Percentiles rank a stretch among this genome's conserved stretches.
Evolutionary conservation across 805 yeast species (phyloP).

Genomic region (Groenewaldozyma tartarivorans): DNA sequence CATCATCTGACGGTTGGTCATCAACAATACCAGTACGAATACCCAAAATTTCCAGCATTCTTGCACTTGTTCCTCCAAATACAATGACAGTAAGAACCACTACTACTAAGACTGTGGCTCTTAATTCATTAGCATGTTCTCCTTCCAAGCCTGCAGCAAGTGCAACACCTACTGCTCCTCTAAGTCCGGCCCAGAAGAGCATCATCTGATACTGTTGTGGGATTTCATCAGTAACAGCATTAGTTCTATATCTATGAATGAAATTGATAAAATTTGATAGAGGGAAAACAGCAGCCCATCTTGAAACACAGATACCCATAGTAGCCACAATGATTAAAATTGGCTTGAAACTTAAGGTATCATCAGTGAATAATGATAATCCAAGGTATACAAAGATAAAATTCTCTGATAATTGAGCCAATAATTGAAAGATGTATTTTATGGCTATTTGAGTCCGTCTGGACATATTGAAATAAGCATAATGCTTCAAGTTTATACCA

Average conservation of each 20-base stretch:
- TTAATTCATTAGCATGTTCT: slow-evolving; percentile 73
- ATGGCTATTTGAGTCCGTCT: slow-evolving; percentile 94
- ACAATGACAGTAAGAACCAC: slow-evolving; percentile 93
- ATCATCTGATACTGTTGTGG: slow-evolving; percentile 95
- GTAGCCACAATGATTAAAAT: slow-evolving; percentile 83
- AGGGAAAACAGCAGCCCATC: slow-evolving; percentile 98
- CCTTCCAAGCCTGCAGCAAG: slow-evolving; percentile 96
- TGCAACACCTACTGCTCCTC: slow-evolving; percentile 99
- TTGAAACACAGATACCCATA: slow-evolving; percentile 80
- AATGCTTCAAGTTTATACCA: slow-evolving; percentile 93
- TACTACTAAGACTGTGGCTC: slow-evolving; percentile 93
- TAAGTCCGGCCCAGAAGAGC: slow-evolving; percentile 98
- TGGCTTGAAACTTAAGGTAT: slow-evolving; percentile 90
- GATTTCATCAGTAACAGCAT: slow-evolving; percentile 60
- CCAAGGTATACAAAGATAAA: slow-evolving; percentile 95
- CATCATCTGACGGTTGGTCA: slow-evolving; percentile 74
- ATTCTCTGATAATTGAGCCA: slow-evolving; percentile 94
- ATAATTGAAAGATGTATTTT: slow-evolving; percentile 83
- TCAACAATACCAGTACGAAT: slow-evolving; percentile 86
- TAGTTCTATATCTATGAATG: slow-evolving; percentile 52
- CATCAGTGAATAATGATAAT: slow-evolving; percentile 89
- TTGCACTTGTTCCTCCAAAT: slow-evolving; percentile 97
- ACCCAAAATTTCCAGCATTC: slow-evolving; percentile 91
- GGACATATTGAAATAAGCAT: slow-evolving; percentile 96
- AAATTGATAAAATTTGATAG: slow-evolving; percentile 76